Conservation (phyloP, 2,329 filamentous ascomycete genomes). For the Dryadomyces quercivorus region DNA sequence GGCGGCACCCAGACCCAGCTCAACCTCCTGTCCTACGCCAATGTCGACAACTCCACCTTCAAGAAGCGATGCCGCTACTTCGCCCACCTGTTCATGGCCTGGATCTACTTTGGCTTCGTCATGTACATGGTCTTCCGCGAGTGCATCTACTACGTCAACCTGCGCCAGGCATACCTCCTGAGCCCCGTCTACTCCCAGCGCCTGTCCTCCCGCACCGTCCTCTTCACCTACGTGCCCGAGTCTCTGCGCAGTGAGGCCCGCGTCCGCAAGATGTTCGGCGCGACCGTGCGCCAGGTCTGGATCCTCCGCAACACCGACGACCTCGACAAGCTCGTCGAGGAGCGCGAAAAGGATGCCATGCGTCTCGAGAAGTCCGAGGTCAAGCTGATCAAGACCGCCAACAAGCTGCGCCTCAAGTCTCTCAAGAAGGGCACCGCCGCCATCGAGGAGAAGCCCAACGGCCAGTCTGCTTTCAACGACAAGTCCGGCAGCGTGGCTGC, state of each 20-base stretch:
- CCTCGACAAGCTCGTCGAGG: constrained; percentile 67
- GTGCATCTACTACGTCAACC: constrained; percentile 84
- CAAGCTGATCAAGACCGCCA: constrained; percentile 68
- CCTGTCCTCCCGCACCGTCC: constrained; percentile 81
- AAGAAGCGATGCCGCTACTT: constrained; percentile 56
- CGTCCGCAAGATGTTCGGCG: constrained; percentile 69
- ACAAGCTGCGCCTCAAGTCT: constrained; percentile 56
- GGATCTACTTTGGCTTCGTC: constrained; percentile 77
- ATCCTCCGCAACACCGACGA: constrained; percentile 65
- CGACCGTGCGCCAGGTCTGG: constrained; percentile 74
- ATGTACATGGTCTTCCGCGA: constrained; percentile 86
- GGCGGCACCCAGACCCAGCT: constrained; percentile 53
- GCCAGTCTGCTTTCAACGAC: constrained; percentile 33
- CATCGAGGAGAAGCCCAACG: constrained; percentile 19
- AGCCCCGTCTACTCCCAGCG: constrained; percentile 73
- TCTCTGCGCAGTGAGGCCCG: constrained; percentile 67
- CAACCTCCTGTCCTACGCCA: constrained; percentile 67
- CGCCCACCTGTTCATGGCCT: constrained; percentile 69
- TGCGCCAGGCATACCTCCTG: constrained; percentile 84
- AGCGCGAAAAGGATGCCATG: constrained; percentile 68
- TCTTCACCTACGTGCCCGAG: constrained; percentile 75
- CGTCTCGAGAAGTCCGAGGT: constrained; percentile 81
- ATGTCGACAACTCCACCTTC: constrained; percentile 43
- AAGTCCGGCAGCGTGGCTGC: constrained; percentile 61
- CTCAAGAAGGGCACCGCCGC: constrained; percentile 45